A percentile compares a stretch with the other conserved stretches of the same genome.
Conservation (phyloP, 495 filamentous ascomycete species). For the Aspergillus wentii region DNA sequence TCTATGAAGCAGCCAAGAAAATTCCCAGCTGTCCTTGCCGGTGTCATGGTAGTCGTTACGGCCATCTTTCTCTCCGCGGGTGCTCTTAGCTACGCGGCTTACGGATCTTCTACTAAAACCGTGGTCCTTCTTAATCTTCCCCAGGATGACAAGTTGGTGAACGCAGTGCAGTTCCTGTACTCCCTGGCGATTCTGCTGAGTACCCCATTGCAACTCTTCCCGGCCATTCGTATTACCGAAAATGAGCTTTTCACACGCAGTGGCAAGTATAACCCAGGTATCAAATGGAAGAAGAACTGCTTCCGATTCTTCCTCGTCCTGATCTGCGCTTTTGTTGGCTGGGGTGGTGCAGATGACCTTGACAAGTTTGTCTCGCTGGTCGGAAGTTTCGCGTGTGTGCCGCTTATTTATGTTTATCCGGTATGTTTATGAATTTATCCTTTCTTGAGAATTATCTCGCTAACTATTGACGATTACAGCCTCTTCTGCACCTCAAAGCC, state of each 20-base stretch:
- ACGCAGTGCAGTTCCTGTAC: constrained; percentile 92
- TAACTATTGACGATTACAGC: constrained; percentile 45
- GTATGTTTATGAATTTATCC: constrained; percentile 43
- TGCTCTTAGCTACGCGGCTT: constrained; percentile 91
- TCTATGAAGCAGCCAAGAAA: constrained; percentile 87
- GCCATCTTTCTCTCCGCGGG: constrained; percentile 87
- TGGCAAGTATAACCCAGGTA: constrained; percentile 90
- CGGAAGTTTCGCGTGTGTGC: constrained; percentile 96
- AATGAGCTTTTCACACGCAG: constrained; percentile 71
- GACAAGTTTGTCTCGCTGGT: constrained; percentile 97
- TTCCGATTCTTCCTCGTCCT: constrained; percentile 91
- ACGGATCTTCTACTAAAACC: constrained; percentile 89
- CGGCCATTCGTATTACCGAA: constrained; percentile 77
- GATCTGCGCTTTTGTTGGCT: constrained; percentile 79
- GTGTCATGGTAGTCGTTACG: constrained; percentile 91
- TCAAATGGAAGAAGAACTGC: constrained; percentile 98
- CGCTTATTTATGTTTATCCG: constrained; percentile 95
- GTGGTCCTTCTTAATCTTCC: constrained; percentile 94
- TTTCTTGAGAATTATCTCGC: not conserved
- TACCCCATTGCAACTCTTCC: constrained; percentile 94
- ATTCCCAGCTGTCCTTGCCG: constrained; percentile 79
- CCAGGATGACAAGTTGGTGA: constrained; percentile 93
- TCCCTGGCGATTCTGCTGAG: constrained; percentile 89
- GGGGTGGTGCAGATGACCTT: constrained; percentile 86
- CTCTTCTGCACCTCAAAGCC: constrained; percentile 79